Conservation (phyloP, 2,329 filamentous ascomycete species). For the Huntiella bhutanensis region DNA sequence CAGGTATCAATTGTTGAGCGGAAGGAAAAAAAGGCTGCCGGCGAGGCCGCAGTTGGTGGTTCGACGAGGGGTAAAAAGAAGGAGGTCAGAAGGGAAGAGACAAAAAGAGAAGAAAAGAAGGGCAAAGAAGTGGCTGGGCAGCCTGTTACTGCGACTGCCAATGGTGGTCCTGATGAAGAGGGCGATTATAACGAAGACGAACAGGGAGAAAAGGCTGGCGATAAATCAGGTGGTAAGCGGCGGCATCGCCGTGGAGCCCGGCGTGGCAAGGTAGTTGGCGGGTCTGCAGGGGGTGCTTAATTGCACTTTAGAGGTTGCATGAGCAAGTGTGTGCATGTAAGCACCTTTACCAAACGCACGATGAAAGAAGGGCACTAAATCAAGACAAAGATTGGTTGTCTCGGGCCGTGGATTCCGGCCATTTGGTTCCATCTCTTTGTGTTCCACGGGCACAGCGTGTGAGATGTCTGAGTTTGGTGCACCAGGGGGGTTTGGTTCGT, state of each 20-base stretch:
- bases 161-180: background rate
- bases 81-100: conserved; percentile 13
- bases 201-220: conserved; percentile 1
- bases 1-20: conserved; percentile 74
- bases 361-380: background rate
- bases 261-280: conserved; percentile 8
- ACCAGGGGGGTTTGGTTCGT: too few relatives aligned
- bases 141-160: conserved; percentile 14
- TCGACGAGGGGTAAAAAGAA: conserved; percentile 1
- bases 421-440: too few relatives aligned
- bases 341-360: background rate
- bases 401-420: background rate
- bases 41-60: conserved; percentile 3
- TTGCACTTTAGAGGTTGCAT: too few relatives aligned
- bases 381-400: background rate
- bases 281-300: too few relatives aligned
- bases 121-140: conserved; percentile 13
- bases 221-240: conserved; percentile 10
- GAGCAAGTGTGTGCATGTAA: too few relatives aligned
- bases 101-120: conserved; percentile 15
- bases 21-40: conserved; percentile 37
- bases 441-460: too few relatives aligned
- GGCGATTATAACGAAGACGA: background rate
- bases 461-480: too few relatives aligned
- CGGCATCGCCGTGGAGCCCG: conserved; percentile 10